Conservation (phyloP, 331 rosid genomes). For the Phaseolus coccineus region DNA sequence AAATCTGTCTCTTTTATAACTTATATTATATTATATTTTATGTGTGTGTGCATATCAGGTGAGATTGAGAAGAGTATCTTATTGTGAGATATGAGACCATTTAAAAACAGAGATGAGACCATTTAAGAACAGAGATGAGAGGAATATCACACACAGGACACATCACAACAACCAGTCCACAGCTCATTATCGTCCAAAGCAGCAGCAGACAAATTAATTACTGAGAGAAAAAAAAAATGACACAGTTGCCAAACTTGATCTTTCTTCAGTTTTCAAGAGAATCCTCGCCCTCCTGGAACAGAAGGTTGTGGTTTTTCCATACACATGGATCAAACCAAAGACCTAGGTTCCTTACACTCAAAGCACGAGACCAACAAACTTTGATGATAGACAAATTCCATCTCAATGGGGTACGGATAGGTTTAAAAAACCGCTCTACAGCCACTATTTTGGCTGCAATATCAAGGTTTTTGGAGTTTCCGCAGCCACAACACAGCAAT, state of each 20-base stretch:
- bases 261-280: background rate
- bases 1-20: background rate
- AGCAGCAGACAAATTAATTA: background rate
- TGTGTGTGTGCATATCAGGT: no score
- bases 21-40: no score
- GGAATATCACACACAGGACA: background rate
- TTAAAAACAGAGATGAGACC: no score
- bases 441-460: background rate
- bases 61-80: no score
- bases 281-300: background rate
- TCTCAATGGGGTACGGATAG: no score
- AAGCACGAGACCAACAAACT: background rate
- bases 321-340: background rate
- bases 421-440: no score
- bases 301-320: background rate
- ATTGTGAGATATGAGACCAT: background rate
- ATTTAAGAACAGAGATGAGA: no score
- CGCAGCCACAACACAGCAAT: background rate
- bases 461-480: background rate
- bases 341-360: background rate
- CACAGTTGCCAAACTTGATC: background rate
- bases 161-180: conserved; percentile 13
- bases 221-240: background rate
- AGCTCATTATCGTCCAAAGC: conserved; percentile 8
- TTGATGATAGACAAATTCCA: no score